These are phyloP conservation scores for Sorghum bicolor DNA, from an alignment of 176 grass and related monocot species.

Conservation along the genomic window Sorghum_bicolor_NCBIv3 NC_012875.2:42834001-42834500, in stretches of 20 bases:
- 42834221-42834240: background rate
- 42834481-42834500: conserved; percentile 53
- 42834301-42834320: conserved; percentile 79
- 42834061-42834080: conserved; percentile 94
- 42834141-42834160: conserved; percentile 68
- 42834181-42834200: background rate
- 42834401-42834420: conserved; percentile 77
- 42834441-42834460: conserved; percentile 65
- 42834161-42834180: background rate
- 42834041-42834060: background rate
- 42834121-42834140: conserved; percentile 56
- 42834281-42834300: conserved; percentile 93
- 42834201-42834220: background rate
- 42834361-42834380: conserved; percentile 73
- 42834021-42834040: background rate
- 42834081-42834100: conserved; percentile 96
- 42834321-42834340: conserved; percentile 62
- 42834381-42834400: conserved; percentile 92
- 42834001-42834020: background rate
- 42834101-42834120: conserved; percentile 84
- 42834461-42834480: conserved; percentile 72
- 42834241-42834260: too few species aligned
- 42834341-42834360: conserved; percentile 76
- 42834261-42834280: conserved; percentile 53
- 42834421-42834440: conserved; percentile 66